Conservation (phyloP, 2,329 filamentous ascomycete genomes). For the Fusarium chuoi region DNA sequence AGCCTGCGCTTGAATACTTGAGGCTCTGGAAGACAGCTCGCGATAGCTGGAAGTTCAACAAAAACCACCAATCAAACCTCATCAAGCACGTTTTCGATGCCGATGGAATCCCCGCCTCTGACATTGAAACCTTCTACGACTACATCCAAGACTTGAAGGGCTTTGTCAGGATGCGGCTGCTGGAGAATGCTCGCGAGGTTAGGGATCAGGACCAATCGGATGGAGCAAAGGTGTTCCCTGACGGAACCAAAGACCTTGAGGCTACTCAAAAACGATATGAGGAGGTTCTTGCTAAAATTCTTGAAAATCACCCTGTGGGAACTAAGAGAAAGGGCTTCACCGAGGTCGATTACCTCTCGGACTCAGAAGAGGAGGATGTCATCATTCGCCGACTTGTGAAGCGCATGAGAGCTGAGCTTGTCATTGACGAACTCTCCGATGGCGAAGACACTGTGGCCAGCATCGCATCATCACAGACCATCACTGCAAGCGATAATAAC, state of each 20-base stretch:
- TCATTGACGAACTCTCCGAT: conserved; percentile 65
- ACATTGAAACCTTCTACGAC: conserved; percentile 75
- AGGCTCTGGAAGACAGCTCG: conserved; percentile 77
- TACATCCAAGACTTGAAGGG: conserved; percentile 87
- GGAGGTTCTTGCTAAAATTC: conserved; percentile 62
- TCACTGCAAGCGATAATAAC: conserved; percentile 44
- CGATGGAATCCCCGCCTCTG: conserved; percentile 74
- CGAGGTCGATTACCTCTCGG: conserved; percentile 63
- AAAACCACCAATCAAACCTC: conserved; percentile 86
- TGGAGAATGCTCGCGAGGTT: conserved; percentile 71
- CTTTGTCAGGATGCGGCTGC: conserved; percentile 74
- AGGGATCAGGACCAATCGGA: conserved; percentile 66
- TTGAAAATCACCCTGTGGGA: conserved; percentile 49
- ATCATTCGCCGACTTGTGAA: conserved; percentile 68
- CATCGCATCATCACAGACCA: conserved; percentile 46
- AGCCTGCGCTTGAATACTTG: conserved; percentile 80
- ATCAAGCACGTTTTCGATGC: conserved; percentile 84
- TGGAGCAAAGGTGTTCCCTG: conserved; percentile 59
- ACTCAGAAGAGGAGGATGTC: conserved; percentile 59
- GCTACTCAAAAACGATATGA: conserved; percentile 65
- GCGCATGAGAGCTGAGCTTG: conserved; percentile 70
- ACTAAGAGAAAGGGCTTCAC: conserved; percentile 62
- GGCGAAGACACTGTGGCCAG: conserved; percentile 54
- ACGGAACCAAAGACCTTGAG: conserved; percentile 59
- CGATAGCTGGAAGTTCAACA: conserved; percentile 92